phyloP scores from a whole-genome alignment of 1,284 basidiomycete genomes.

The Puccinia triticina region DNA sequence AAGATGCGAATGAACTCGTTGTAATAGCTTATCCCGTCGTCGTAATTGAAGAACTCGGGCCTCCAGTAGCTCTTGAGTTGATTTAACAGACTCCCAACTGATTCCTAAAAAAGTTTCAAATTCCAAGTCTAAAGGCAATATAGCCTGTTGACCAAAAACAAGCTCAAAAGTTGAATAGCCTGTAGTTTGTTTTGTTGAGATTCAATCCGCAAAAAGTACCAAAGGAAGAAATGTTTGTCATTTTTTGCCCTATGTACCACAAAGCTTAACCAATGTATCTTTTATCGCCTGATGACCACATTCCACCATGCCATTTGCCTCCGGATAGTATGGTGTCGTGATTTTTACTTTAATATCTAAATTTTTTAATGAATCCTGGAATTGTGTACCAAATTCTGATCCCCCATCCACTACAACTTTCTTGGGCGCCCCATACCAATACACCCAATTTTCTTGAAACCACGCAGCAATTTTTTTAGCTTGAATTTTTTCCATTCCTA shows the following conservation, averaged over 20 bases:
- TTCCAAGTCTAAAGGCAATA: constrained; percentile 21
- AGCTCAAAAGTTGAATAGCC: constrained; percentile 1
- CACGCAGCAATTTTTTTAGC: not conserved
- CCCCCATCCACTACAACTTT: not conserved
- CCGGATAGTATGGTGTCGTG: no score
- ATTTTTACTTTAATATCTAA: no score
- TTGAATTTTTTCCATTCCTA: no score
- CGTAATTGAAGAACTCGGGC: not conserved
- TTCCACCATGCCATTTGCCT: constrained; percentile 7
- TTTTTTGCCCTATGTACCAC: not conserved
- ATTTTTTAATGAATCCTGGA: not conserved
- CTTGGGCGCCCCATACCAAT: not conserved
- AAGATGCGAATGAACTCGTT: not conserved
- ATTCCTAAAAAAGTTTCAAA: constrained; percentile 7
- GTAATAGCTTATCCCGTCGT: not conserved
- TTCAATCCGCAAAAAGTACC: constrained; percentile 13
- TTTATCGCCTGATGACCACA: not conserved
- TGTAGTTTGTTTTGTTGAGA: no score
- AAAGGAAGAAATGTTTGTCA: constrained; percentile 7
- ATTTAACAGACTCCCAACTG: not conserved
- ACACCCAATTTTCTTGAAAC: no score
- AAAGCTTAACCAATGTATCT: not conserved
- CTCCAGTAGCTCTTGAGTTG: not conserved
- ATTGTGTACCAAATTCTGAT: not conserved
- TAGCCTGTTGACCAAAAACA: constrained; percentile 12